Conservation (phyloP, 768 basidiomycete species). For the Suillus spraguei region DNA sequence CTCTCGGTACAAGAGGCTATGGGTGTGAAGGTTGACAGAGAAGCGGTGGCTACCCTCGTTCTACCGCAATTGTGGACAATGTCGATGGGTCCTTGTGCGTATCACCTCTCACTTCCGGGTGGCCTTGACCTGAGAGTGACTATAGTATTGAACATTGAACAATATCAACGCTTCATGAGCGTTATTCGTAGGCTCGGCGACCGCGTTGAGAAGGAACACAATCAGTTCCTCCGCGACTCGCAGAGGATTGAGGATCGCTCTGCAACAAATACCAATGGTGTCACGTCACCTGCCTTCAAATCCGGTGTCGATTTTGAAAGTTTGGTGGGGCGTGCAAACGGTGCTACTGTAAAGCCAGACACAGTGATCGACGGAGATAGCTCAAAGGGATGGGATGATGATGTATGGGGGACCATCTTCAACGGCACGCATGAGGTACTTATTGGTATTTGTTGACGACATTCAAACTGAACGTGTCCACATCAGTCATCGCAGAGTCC, state of each 20-base stretch:
- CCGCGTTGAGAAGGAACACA: slow-evolving; percentile 91
- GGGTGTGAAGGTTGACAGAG: slow-evolving; percentile 92
- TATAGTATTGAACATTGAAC: slow-evolving; percentile 75
- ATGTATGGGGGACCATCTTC: slow-evolving; percentile 84
- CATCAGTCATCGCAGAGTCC: slow-evolving; percentile 24
- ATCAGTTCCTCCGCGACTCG: slow-evolving; percentile 90
- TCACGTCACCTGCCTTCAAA: slow-evolving; percentile 36
- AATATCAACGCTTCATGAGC: slow-evolving; percentile 92
- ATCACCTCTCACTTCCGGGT: not conserved
- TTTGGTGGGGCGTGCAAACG: slow-evolving; percentile 66
- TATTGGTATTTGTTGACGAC: slow-evolving; percentile 6
- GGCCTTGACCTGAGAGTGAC: slow-evolving; percentile 11
- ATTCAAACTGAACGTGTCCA: not conserved
- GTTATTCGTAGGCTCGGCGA: slow-evolving; percentile 78
- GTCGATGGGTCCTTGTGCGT: slow-evolving; percentile 92
- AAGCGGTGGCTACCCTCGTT: slow-evolving; percentile 87
- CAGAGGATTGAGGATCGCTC: slow-evolving; percentile 87
- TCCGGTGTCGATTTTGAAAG: slow-evolving; percentile 83
- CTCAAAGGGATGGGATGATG: slow-evolving; percentile 70
- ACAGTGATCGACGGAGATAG: slow-evolving; percentile 32
- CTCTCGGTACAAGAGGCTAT: slow-evolving; percentile 92
- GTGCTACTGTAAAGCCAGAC: slow-evolving; percentile 48
- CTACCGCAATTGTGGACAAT: slow-evolving; percentile 95
- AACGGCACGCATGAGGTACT: slow-evolving; percentile 40
- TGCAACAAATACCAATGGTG: slow-evolving; percentile 47